A percentile compares a stretch with the other conserved stretches of the same genome.
Conservation (phyloP, 139 green algal genomes). For the Volvox reticuliferus region DNA sequence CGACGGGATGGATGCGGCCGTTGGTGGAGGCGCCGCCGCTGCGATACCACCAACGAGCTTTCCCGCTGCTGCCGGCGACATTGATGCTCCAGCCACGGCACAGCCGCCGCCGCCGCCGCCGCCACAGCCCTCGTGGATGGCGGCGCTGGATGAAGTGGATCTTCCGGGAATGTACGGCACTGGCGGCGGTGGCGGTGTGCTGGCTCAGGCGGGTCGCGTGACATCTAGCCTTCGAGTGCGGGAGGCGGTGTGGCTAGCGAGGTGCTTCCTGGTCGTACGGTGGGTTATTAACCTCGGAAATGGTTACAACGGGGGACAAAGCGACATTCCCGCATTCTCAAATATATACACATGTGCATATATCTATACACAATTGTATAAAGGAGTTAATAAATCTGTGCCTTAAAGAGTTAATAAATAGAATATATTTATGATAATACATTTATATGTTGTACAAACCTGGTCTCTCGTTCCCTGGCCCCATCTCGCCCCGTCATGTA, state of each 20-base stretch:
- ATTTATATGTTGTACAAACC: too few relatives aligned
- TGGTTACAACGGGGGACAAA: too few relatives aligned
- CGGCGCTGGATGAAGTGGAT: conserved; percentile 5
- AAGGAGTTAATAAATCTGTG: too few relatives aligned
- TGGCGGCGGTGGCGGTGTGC: background rate
- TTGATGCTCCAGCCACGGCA: background rate
- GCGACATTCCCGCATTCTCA: too few relatives aligned
- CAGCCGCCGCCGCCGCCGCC: background rate
- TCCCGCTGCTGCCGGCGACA: background rate
- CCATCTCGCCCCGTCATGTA: too few relatives aligned
- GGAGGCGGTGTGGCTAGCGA: conserved; percentile 7
- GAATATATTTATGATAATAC: too few relatives aligned
- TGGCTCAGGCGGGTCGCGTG: background rate
- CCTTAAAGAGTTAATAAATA: too few relatives aligned
- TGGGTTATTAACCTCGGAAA: background rate
- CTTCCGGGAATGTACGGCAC: background rate
- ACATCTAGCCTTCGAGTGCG: background rate
- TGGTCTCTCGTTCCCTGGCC: too few relatives aligned
- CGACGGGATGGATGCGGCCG: background rate
- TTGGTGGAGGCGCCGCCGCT: too few relatives aligned
- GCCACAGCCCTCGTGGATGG: background rate
- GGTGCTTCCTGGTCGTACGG: background rate
- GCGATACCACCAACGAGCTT: too few relatives aligned
- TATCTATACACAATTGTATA: too few relatives aligned
- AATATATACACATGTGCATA: too few relatives aligned